Percentiles rank a stretch among this genome's conserved stretches.
phyloP scores from a whole-genome alignment of 2,329 filamentous ascomycete genomes.

The Cadophora luteo-olivacea region DNA sequence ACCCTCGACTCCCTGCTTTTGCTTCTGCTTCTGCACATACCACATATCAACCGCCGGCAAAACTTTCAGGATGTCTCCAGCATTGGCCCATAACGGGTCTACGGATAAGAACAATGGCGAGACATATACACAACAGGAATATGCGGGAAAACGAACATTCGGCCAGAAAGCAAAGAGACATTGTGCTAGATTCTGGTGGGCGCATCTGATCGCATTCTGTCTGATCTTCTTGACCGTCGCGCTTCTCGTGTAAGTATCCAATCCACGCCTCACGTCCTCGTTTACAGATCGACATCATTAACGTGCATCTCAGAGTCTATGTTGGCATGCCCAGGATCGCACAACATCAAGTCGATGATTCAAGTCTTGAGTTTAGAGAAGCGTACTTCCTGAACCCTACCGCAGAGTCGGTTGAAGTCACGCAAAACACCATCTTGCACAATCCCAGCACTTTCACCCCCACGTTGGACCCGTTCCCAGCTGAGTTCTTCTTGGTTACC shows the following conservation, averaged over 20 bases:
- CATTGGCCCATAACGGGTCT: neutral
- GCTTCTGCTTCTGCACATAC: neutral
- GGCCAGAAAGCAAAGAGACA: slow-evolving; percentile 42
- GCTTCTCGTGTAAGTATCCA: slow-evolving; percentile 59
- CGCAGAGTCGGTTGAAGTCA: slow-evolving; percentile 54
- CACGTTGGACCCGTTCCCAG: slow-evolving; percentile 59
- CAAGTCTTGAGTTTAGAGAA: slow-evolving; percentile 56
- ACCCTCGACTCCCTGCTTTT: neutral
- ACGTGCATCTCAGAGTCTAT: slow-evolving; percentile 52
- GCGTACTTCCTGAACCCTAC: slow-evolving; percentile 58
- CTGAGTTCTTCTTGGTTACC: slow-evolving; percentile 53
- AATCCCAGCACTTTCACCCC: slow-evolving; percentile 59
- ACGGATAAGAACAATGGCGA: slow-evolving; percentile 27
- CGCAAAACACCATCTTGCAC: slow-evolving; percentile 54
- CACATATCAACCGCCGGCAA: neutral
- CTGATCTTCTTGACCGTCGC: slow-evolving; percentile 58
- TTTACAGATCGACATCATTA: neutral
- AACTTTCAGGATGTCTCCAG: neutral
- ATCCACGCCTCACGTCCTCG: neutral
- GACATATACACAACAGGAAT: slow-evolving; percentile 7
- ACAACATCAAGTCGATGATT: slow-evolving; percentile 58
- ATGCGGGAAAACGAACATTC: slow-evolving; percentile 6
- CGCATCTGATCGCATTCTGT: slow-evolving; percentile 56
- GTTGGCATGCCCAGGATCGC: slow-evolving; percentile 65
- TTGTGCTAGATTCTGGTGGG: slow-evolving; percentile 57